phyloP scores from a whole-genome alignment of 345 rosid genomes.

The Lumnitzera racemosa region DNA sequence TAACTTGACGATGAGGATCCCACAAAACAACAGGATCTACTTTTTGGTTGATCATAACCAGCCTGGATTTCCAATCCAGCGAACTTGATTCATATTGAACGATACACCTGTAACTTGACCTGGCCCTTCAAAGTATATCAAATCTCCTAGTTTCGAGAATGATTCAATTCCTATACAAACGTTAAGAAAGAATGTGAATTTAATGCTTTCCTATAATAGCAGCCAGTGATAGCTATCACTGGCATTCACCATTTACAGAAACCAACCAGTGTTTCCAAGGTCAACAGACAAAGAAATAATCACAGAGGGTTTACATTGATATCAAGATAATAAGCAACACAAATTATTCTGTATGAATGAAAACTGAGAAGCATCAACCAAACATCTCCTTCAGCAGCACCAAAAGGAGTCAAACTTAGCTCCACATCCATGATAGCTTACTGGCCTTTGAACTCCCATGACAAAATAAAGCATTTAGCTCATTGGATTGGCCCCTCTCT shows the following conservation, averaged over 20 bases:
- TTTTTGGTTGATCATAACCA: conserved; percentile 42
- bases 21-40: conserved; percentile 60
- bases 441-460: conserved; percentile 70
- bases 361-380: background rate
- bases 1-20: conserved; percentile 54
- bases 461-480: conserved; percentile 82
- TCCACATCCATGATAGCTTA: conserved; percentile 82
- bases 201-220: too few relatives aligned
- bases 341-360: background rate
- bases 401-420: conserved; percentile 61
- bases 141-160: conserved; percentile 90
- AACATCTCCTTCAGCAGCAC: conserved; percentile 95
- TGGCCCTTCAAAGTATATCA: conserved; percentile 78
- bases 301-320: background rate
- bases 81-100: conserved; percentile 75
- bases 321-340: background rate
- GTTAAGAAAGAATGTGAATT: background rate
- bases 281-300: too few relatives aligned
- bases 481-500: conserved; percentile 91
- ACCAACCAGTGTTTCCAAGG: too few relatives aligned
- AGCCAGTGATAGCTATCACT: too few relatives aligned
- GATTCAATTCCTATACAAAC: conserved; percentile 65
- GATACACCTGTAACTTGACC: conserved; percentile 56
- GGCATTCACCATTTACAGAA: too few relatives aligned
- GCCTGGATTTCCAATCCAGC: conserved; percentile 60